Evolutionary conservation across 208 protist species (phyloP).

Genomic region (Phytomonas francai): DNA sequence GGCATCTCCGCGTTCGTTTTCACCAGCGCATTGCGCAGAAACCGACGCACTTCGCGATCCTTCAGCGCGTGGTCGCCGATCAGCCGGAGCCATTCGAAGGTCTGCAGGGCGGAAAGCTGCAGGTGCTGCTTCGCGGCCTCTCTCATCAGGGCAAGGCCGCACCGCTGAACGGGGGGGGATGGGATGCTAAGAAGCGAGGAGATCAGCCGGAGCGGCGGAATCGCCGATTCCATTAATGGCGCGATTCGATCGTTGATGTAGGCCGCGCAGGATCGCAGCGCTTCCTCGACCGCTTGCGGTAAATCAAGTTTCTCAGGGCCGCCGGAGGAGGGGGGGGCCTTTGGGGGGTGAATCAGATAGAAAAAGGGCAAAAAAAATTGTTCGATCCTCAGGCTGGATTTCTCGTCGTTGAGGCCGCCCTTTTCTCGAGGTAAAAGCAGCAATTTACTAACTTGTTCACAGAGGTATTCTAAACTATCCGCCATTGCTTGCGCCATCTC

Average conservation of each 20-base stretch:
- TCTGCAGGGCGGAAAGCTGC: constrained; percentile 52
- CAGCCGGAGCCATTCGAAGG: constrained; percentile 65
- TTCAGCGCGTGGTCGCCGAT: constrained; percentile 44
- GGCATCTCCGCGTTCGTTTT: constrained; percentile 68
- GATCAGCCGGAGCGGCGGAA: constrained; percentile 29
- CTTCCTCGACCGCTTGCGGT: constrained; percentile 16
- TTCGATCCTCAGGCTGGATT: too few species aligned
- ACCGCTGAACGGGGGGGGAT: constrained; percentile 22
- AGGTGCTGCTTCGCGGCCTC: constrained; percentile 50
- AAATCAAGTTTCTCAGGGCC: constrained; percentile 10
- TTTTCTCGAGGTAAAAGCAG: too few species aligned
- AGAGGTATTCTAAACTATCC: constrained; percentile 34
- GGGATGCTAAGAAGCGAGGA: constrained; percentile 25
- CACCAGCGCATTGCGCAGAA: constrained; percentile 61
- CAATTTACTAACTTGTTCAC: constrained; percentile 27
- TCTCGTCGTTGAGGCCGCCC: too few species aligned
- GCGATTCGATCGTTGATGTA: constrained; percentile 14
- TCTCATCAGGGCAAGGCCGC: constrained; percentile 39
- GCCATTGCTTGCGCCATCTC: constrained; percentile 32
- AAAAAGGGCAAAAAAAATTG: too few species aligned
- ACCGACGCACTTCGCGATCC: constrained; percentile 32
- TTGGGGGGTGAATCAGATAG: constrained; percentile 21
- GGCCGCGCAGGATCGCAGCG: constrained; percentile 13
- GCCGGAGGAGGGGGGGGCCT: constrained; percentile 13
- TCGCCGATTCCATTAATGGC: constrained; percentile 17